phyloP scores from a whole-genome alignment of 768 basidiomycete genomes.

The Chiua virens region DNA sequence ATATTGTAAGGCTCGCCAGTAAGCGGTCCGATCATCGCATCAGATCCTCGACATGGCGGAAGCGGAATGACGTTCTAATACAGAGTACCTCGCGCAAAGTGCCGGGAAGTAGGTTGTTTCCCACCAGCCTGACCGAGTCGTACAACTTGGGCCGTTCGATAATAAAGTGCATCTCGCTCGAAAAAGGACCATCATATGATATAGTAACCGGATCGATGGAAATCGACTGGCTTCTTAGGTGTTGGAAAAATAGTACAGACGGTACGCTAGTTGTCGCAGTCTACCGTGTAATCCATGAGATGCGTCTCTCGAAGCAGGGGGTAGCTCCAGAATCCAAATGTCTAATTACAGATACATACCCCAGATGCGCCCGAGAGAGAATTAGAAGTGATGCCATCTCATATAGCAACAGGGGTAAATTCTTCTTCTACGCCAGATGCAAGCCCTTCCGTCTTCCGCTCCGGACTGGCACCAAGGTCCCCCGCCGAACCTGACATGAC shows the following conservation, averaged over 20 bases:
- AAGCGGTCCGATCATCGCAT: slow-evolving; percentile 5
- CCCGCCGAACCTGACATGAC: slow-evolving; percentile 26
- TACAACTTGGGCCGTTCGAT: background rate
- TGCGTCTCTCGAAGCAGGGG: slow-evolving; percentile 2
- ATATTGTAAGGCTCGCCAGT: background rate
- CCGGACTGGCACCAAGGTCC: slow-evolving; percentile 30
- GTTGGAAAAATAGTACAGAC: slow-evolving; percentile 22
- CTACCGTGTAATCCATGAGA: slow-evolving; percentile 7
- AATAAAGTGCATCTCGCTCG: too few relatives aligned
- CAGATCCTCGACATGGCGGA: slow-evolving; percentile 9
- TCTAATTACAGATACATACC: slow-evolving; percentile 3
- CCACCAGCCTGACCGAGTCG: background rate
- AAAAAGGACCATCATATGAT: too few relatives aligned
- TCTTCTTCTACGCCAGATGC: slow-evolving; percentile 14
- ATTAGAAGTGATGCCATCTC: slow-evolving; percentile 21
- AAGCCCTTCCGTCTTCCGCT: slow-evolving; percentile 22
- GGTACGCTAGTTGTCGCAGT: slow-evolving; percentile 23
- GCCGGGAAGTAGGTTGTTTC: too few relatives aligned
- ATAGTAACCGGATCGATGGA: slow-evolving; percentile 8
- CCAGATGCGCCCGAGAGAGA: slow-evolving; percentile 8
- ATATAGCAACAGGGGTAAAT: slow-evolving; percentile 31
- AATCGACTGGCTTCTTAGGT: slow-evolving; percentile 23
- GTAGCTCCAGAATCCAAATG: slow-evolving; percentile 16
- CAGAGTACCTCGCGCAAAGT: too few relatives aligned
- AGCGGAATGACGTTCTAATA: too few relatives aligned